A percentile compares a stretch with the other conserved stretches of the same genome.
These are phyloP conservation scores for Panellus pusillus DNA, from an alignment of 768 basidiomycete species.

Conservation along the genomic window DNA sequence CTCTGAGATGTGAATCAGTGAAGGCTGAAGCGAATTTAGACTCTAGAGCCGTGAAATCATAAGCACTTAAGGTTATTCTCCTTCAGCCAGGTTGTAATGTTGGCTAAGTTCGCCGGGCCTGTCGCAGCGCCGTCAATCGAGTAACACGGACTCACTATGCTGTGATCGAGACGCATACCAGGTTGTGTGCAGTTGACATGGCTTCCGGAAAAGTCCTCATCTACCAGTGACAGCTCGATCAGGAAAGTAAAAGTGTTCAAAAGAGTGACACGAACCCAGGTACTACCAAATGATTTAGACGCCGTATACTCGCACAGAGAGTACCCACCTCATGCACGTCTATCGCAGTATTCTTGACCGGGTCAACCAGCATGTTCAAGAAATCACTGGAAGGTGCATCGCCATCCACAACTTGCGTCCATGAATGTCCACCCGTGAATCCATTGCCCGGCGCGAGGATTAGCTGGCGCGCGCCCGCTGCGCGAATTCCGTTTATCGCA, in stretches of 20 bases:
- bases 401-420: conserved; percentile 36
- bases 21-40: too few species aligned
- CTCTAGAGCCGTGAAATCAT: too few species aligned
- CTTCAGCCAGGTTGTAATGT: conserved; percentile 41
- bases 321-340: conserved; percentile 43
- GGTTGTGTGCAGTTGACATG: conserved; percentile 46
- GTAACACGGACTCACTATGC: too few species aligned
- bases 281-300: conserved; percentile 6
- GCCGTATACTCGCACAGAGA: neutral
- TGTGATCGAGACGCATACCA: conserved; percentile 22
- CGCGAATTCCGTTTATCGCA: conserved; percentile 43
- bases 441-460: conserved; percentile 49
- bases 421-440: conserved; percentile 46
- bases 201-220: conserved; percentile 43
- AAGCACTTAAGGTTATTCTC: conserved; percentile 42
- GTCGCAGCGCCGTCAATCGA: neutral
- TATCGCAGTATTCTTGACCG: conserved; percentile 43
- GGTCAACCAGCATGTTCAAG: conserved; percentile 41
- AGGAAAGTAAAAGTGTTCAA: neutral
- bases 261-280: conserved; percentile 7
- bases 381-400: conserved; percentile 43
- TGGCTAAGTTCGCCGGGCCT: conserved; percentile 43
- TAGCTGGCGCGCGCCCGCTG: conserved; percentile 40
- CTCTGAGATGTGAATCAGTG: conserved; percentile 27
- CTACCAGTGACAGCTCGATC: conserved; percentile 22